Evolutionary conservation across 1,284 basidiomycete genomes (phyloP).

Genomic region (Gymnopus androsaceus): DNA sequence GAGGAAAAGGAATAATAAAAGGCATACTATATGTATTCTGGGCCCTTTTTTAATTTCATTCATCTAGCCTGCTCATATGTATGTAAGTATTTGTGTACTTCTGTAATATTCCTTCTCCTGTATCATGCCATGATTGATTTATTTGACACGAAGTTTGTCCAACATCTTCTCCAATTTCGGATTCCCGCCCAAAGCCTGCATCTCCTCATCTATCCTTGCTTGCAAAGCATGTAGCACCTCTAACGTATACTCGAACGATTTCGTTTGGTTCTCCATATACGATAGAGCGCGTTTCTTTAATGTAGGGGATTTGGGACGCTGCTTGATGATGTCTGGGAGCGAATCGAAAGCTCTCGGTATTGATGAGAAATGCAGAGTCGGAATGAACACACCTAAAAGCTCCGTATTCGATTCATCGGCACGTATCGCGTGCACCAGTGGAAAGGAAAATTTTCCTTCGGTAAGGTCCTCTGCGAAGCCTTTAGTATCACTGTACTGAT

Average conservation of each 20-base stretch:
- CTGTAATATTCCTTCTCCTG: too few relatives aligned
- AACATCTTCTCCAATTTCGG: slow-evolving; percentile 45
- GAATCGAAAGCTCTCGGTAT: not conserved
- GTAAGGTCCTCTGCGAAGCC: slow-evolving; percentile 94
- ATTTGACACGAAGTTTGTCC: slow-evolving; percentile 38
- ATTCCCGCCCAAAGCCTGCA: slow-evolving; percentile 48
- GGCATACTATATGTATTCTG: not conserved
- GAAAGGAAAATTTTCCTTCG: slow-evolving; percentile 97
- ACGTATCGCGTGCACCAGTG: slow-evolving; percentile 71
- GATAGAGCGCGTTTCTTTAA: slow-evolving; percentile 79
- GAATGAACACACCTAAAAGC: slow-evolving; percentile 59
- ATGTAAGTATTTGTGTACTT: too few relatives aligned
- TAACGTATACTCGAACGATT: slow-evolving; percentile 72
- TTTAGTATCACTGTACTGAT: slow-evolving; percentile 86
- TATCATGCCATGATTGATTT: too few relatives aligned
- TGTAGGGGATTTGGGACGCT: slow-evolving; percentile 78
- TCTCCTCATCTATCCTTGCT: slow-evolving; percentile 32
- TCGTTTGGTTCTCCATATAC: slow-evolving; percentile 68
- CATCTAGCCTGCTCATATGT: too few relatives aligned
- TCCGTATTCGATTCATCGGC: slow-evolving; percentile 3
- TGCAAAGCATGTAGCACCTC: slow-evolving; percentile 56
- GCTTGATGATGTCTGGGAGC: slow-evolving; percentile 76
- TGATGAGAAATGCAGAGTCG: slow-evolving; percentile 44
- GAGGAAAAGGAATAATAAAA: not conserved
- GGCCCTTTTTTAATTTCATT: too few relatives aligned